Percentiles rank a stretch among this genome's conserved stretches.
phyloP scores from a whole-genome alignment of 352 stramenopile genomes.

The Pythium periplocum region DNA sequence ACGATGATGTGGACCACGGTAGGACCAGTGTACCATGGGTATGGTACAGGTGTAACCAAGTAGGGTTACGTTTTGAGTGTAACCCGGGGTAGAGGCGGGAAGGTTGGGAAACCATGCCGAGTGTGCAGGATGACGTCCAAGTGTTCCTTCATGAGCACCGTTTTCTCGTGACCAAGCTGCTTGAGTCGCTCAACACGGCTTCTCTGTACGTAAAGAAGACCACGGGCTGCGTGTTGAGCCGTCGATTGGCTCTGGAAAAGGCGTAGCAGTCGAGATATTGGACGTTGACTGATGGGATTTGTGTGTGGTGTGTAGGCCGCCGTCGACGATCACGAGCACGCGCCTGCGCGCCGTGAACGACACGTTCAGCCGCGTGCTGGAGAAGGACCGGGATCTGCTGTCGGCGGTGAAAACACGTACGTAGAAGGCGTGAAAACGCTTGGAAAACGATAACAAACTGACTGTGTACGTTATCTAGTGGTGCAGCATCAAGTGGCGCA shows the following conservation, averaged over 20 bases:
- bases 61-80: too few species aligned
- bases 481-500: slow-evolving; percentile 64
- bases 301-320: slow-evolving; percentile 25
- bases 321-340: slow-evolving; percentile 69
- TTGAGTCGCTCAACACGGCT: slow-evolving; percentile 68
- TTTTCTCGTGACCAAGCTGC: slow-evolving; percentile 79
- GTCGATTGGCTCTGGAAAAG: not conserved
- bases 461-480: slow-evolving; percentile 24
- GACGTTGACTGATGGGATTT: too few species aligned
- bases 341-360: slow-evolving; percentile 73
- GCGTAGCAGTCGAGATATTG: too few species aligned
- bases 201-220: slow-evolving; percentile 30
- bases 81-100: too few species aligned
- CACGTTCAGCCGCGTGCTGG: slow-evolving; percentile 66
- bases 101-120: slow-evolving; percentile 22
- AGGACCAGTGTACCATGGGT: slow-evolving; percentile 1
- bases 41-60: slow-evolving; percentile 2
- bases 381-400: slow-evolving; percentile 72
- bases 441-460: not conserved
- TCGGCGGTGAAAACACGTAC: slow-evolving; percentile 69
- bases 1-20: too few species aligned
- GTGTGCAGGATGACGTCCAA: slow-evolving; percentile 69
- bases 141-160: slow-evolving; percentile 75
- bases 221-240: not conserved
- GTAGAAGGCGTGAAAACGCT: slow-evolving; percentile 8